Evolutionary conservation across 352 stramenopile genomes (phyloP), one percentile per base, ranked within the genome.

Genomic region (Phytophthora multivora): DNA sequence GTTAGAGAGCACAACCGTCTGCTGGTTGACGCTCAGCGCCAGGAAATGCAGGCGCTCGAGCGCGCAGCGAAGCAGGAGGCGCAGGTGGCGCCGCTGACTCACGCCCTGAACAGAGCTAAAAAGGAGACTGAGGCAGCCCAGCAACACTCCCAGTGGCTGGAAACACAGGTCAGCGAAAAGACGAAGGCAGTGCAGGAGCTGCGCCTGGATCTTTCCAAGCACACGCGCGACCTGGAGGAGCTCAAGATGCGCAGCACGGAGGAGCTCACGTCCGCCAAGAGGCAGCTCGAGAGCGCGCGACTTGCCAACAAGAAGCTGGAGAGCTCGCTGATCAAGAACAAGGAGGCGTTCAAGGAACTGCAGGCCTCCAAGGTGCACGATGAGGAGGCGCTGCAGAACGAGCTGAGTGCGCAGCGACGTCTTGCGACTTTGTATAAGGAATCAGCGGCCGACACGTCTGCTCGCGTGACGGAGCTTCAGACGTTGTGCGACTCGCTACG

Each of bases 391-490:
- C 73, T 91, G 31, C 65, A 89, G 48, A 86, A 86, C 31, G 83
- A 94, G 28, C 54, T 94, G 43, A 81, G 46, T 36, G 71, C 83
- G 11, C 86, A 94, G 50, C 79, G 77, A 7, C 86, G 86, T 30
- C 69, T 94, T 6, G 76, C 82, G 0, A 77, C 85, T 7, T 53
- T 94, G 57, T 94, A 94, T 67, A 84, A 92, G 58, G 79, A 90
- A 25, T 83, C 81, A 5, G 71, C 80, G 4, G 69, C 63, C 8
- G 80, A 90, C 36, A 70, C 86, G n/a, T 76, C 66, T n/a, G 52
- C 67, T 36, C 69, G 76, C 15, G 78, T 91, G 15, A 69, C 61
- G 11, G 79, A 88, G 26, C 59, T 94, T 3, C 78, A 92, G 50
- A 69, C 56, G 26, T 41, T 85, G 19, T 86, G 69, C 43, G 79